Evolutionary conservation across 208 protist genomes (phyloP), one percentile per base, ranked within the genome.

Genomic region (Trypanosoma melophagium): DNA sequence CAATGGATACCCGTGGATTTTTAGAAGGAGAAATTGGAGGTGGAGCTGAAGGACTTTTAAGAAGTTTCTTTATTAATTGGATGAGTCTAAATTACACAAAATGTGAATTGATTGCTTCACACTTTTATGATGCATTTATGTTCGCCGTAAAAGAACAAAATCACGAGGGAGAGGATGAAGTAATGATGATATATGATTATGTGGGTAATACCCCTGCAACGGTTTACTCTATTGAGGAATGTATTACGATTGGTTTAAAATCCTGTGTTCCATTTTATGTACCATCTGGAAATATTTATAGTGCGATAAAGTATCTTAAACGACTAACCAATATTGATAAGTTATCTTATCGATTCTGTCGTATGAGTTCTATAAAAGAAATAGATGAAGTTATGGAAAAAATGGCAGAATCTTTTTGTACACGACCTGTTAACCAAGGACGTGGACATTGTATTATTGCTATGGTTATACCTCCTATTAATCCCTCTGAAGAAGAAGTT

Each of bases 61-160:
- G 16, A 22, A 40, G 13, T 25, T 60, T 76, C 16, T 76, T 76
- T 41, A 7, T 5, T 0, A 16, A 54, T 14, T 76, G 70, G 70
- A 50, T 64, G 49, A 19, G 25, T 9, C 9, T 60, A 19, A 57
- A 76, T 25, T 69, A 69, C 31, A 21, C 19, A 22, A 41, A 45
- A 22, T 76, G 70, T 52, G 63, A 76, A 13, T 40, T 21, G 14
- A 28, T 65, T 38, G 53, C 62, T 16, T 76, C 63, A 10, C 14
- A 44, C n/a, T 62, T 76, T 17, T 76, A 76, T 40, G 62, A 64
- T 52, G 57, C 49, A 13, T 69, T 76, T 60, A 41, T 76, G 3
- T 60, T 57, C n/a, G 16, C 63, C n/a, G 47, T 76, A 17, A 76
- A 76, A 42, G 62, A 69, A 35, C 50, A 68, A 51, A 45, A 44